Evolutionary conservation across 176 grass and related monocot genomes (phyloP), one percentile per base, ranked within the genome.

Genomic region (Eragrostis curvula): DNA sequence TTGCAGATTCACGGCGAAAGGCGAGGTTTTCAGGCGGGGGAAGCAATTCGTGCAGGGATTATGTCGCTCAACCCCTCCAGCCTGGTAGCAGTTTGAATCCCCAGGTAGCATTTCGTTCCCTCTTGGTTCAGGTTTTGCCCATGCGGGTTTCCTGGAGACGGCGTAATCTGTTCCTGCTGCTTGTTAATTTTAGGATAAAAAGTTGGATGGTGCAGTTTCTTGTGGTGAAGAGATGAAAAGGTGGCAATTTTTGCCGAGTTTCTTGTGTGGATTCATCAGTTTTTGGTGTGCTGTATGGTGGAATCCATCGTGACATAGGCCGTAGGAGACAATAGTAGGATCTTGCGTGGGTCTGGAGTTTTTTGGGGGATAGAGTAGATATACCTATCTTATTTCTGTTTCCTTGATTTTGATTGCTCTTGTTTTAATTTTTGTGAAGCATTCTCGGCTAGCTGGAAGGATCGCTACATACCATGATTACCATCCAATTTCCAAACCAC

Each of bases 1-100:
- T 72, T 46, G 55, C 80, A n/a, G 56, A 62, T 36, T 73, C 68
- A 30, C 67, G 18, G 52, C 56, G 53, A 47, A 82, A 69, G 52
- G 51, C 36, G 73, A 32, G 62, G 45, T 71, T 60, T 66, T 21
- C 24, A 9, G 17, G 40, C 41, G 23, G 24, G 23, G 79, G 53
- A 10, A 47, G 43, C 68, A 57, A 21, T 46, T 71, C 13, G 13
- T 25, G 43, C 68, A 1, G 65, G 25, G 55, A 50, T 70, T 28
- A 61, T 28, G 12, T 24, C 11, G 23, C 58, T 12, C 23, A 61
- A 24, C 24, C 58, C 24, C 23, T 61, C 58, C 10, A 28, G 13
- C 5, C 12, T 12, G 5, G 10, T 12, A 12, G 46, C 46, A 47
- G 46, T 47, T 40, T 28, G 56, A 28, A 27, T 49, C 23, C 15